These are phyloP conservation scores for Oldenlandia corymbosa DNA, from an alignment of 257 asterid genomes.

Conservation along the genomic window DNA sequence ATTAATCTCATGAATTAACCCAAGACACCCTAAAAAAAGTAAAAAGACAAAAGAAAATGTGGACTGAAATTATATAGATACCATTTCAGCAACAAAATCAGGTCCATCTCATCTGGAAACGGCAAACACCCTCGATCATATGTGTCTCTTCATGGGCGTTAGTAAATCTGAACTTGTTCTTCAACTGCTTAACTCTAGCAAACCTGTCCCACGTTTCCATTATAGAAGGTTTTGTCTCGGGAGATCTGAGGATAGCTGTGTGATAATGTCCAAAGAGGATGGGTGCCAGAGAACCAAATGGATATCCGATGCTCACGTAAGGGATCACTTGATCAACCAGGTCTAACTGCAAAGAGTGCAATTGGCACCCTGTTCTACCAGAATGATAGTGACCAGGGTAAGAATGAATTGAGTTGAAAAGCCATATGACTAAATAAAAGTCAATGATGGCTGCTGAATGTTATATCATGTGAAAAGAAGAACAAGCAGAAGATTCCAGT, in stretches of 20 bases:
- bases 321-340: slow-evolving; percentile 40
- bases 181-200: slow-evolving; percentile 48
- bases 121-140: slow-evolving; percentile 50
- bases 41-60: too few relatives aligned
- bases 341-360: slow-evolving; percentile 55
- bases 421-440: background rate
- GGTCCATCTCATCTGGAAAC: slow-evolving; percentile 55
- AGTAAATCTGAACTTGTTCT: slow-evolving; percentile 40
- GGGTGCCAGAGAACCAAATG: slow-evolving; percentile 43
- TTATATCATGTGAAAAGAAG: background rate
- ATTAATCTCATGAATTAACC: too few relatives aligned
- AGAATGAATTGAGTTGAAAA: background rate
- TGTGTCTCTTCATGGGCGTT: slow-evolving; percentile 33
- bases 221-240: slow-evolving; percentile 48
- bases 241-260: slow-evolving; percentile 31
- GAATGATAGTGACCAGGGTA: background rate
- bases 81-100: slow-evolving; percentile 45
- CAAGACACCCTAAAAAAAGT: too few relatives aligned
- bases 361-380: slow-evolving; percentile 44
- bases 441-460: too few relatives aligned
- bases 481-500: background rate
- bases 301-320: slow-evolving; percentile 53
- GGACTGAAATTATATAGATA: too few relatives aligned
- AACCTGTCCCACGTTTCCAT: slow-evolving; percentile 57
- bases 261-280: slow-evolving; percentile 53